Evolutionary conservation across 2,329 filamentous ascomycete species (phyloP).

Genomic region (Lasiodiplodia sp.): DNA sequence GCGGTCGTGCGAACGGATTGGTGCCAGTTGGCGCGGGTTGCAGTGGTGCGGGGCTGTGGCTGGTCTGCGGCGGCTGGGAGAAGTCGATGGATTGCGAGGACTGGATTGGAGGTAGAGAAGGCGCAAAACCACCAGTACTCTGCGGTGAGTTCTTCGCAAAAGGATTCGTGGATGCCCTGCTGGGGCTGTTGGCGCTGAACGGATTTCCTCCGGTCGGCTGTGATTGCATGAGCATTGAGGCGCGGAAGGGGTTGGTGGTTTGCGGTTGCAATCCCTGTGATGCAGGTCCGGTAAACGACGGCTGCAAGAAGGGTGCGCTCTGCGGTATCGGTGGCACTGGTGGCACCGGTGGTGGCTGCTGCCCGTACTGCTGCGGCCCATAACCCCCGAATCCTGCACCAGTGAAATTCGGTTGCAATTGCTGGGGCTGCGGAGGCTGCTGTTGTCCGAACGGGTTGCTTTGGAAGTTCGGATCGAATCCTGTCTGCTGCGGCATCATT

Average conservation of each 20-base stretch:
- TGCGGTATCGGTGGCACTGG: conserved; percentile 30
- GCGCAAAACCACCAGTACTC: conserved; percentile 35
- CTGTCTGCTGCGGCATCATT: conserved; percentile 30
- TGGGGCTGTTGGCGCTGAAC: conserved; percentile 44
- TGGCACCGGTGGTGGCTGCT: conserved; percentile 29
- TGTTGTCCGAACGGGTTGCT: conserved; percentile 52
- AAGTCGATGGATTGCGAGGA: conserved; percentile 36
- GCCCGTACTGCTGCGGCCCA: conserved; percentile 63
- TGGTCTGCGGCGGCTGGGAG: conserved; percentile 41
- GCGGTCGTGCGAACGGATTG: conserved; percentile 71
- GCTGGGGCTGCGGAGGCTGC: conserved; percentile 40
- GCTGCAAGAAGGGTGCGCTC: conserved; percentile 24
- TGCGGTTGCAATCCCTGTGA: conserved; percentile 54
- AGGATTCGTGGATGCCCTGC: conserved; percentile 80
- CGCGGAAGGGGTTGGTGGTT: conserved; percentile 86
- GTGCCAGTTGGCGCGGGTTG: conserved; percentile 71
- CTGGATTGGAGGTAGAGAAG: conserved; percentile 32
- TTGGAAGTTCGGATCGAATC: conserved; percentile 34
- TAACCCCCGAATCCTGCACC: conserved; percentile 87
- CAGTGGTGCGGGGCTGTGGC: conserved; percentile 46
- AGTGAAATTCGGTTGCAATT: conserved; percentile 67
- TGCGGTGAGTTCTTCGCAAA: conserved; percentile 70
- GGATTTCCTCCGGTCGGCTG: conserved; percentile 38
- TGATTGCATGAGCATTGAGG: conserved; percentile 34
- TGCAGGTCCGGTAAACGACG: conserved; percentile 36